Evolutionary conservation across 2,329 filamentous ascomycete species (phyloP).

Genomic region (Didymella segeticola): DNA sequence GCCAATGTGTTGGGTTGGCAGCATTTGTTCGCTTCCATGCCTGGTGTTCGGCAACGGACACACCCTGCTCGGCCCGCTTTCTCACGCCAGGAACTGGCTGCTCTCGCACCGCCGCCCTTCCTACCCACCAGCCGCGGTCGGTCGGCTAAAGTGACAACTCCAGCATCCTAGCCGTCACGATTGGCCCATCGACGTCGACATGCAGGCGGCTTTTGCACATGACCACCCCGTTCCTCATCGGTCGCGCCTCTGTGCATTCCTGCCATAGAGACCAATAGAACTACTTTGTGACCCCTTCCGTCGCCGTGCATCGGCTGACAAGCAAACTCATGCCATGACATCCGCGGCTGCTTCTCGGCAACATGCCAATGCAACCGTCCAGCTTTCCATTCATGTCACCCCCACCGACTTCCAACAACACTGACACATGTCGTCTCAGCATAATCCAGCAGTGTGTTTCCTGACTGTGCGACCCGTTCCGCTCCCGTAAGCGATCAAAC

Average conservation of each 20-base stretch:
- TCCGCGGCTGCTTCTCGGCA: conserved; percentile 26
- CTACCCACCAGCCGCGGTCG: conserved; percentile 12
- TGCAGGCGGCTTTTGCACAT: conserved; percentile 16
- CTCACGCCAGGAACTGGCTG: conserved; percentile 10
- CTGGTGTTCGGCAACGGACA: conserved; percentile 8
- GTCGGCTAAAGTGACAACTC: conserved; percentile 27
- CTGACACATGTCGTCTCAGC: conserved; percentile 16
- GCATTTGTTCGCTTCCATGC: no score
- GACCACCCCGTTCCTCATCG: conserved; percentile 20
- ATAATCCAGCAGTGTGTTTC: conserved; percentile 26
- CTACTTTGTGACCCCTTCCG: conserved; percentile 3
- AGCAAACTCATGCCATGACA: conserved; percentile 18
- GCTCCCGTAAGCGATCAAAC: conserved; percentile 37
- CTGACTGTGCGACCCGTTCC: conserved; percentile 33
- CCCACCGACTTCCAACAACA: background rate
- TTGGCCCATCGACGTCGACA: no score
- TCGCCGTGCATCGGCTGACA: conserved; percentile 19
- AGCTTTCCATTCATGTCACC: background rate
- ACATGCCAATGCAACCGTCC: background rate
- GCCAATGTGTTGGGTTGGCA: background rate
- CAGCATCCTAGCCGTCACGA: conserved; percentile 26
- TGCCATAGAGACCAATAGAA: conserved; percentile 32
- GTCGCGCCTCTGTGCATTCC: conserved; percentile 36
- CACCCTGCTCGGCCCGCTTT: conserved; percentile 27
- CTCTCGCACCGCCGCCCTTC: background rate